phyloP scores from a whole-genome alignment of 371 early-diverging fungal genomes.

The Massospora cicadina region DNA sequence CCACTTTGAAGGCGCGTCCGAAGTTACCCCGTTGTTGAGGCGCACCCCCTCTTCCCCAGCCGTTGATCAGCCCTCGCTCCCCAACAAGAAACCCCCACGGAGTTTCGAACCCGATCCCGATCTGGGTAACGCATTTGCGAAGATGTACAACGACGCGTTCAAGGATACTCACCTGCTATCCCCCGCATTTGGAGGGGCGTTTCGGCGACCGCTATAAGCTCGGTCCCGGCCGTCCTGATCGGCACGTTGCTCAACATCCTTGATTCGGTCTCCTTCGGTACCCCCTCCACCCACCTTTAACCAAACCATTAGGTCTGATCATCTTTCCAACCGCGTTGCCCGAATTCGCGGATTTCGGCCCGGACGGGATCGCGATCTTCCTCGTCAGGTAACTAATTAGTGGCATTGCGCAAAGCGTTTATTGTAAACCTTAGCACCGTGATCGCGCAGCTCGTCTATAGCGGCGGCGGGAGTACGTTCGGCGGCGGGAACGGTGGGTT shows the following conservation, averaged over 20 bases:
- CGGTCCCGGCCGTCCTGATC: constrained; percentile 75
- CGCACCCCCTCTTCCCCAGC: background rate
- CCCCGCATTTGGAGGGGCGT: background rate
- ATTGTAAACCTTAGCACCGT: constrained; percentile 32
- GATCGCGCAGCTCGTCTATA: constrained; percentile 65
- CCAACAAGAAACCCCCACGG: background rate
- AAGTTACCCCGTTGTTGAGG: background rate
- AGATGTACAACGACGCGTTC: constrained; percentile 9
- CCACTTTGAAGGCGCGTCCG: background rate
- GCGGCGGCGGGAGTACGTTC: constrained; percentile 71
- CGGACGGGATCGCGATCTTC: constrained; percentile 88
- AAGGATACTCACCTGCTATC: background rate
- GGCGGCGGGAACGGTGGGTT: constrained; percentile 83
- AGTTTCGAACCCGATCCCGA: background rate
- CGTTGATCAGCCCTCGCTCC: background rate
- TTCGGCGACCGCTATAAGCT: constrained; percentile 11
- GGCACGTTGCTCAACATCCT: constrained; percentile 78
- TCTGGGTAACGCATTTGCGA: background rate
- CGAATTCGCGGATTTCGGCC: constrained; percentile 58
- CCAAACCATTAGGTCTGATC: constrained; percentile 27
- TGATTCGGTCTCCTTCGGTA: constrained; percentile 79
- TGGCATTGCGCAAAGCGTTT: background rate
- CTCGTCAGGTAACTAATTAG: constrained; percentile 47
- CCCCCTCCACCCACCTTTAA: constrained; percentile 4
- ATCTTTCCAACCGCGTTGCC: constrained; percentile 70